Evolutionary conservation across 1,284 basidiomycete species (phyloP).

Genomic region (Puccinia horiana): DNA sequence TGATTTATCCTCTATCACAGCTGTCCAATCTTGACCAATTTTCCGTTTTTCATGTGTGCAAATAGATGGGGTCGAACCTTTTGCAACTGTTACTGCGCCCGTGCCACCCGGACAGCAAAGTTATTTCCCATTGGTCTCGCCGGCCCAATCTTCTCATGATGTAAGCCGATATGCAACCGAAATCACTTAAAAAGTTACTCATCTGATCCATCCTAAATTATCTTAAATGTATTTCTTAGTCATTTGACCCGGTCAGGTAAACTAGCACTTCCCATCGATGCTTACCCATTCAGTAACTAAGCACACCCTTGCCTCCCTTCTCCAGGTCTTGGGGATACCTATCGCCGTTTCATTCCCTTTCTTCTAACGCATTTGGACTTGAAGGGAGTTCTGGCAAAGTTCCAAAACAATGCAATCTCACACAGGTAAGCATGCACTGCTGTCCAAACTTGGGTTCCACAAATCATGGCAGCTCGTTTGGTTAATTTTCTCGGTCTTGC

Average conservation of each 20-base stretch:
- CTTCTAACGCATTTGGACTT: slow-evolving; percentile 43
- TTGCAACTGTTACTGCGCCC: slow-evolving; percentile 20
- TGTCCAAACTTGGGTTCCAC: not conserved
- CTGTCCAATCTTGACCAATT: not conserved
- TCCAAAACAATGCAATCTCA: slow-evolving; percentile 35
- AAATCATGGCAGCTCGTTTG: not conserved
- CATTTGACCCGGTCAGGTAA: slow-evolving; percentile 29
- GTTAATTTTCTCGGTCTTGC: not conserved
- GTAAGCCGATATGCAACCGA: not conserved
- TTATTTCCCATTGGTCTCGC: slow-evolving; percentile 43
- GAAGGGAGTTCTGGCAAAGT: slow-evolving; percentile 40
- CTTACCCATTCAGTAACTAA: not conserved
- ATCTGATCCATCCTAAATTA: not conserved
- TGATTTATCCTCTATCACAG: not conserved
- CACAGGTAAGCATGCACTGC: slow-evolving; percentile 44
- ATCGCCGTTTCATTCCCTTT: slow-evolving; percentile 47
- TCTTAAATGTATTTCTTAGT: not conserved
- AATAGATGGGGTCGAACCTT: slow-evolving; percentile 44
- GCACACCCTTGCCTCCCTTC: not conserved
- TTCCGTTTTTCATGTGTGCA: not conserved
- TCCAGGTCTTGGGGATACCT: slow-evolving; percentile 48
- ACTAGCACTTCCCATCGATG: no score
- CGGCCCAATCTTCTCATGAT: slow-evolving; percentile 18
- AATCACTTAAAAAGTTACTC: not conserved
- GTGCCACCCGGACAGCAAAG: slow-evolving; percentile 16